Conservation (phyloP, 106 monocot genomes). For the Narthecium ossifragum region DNA sequence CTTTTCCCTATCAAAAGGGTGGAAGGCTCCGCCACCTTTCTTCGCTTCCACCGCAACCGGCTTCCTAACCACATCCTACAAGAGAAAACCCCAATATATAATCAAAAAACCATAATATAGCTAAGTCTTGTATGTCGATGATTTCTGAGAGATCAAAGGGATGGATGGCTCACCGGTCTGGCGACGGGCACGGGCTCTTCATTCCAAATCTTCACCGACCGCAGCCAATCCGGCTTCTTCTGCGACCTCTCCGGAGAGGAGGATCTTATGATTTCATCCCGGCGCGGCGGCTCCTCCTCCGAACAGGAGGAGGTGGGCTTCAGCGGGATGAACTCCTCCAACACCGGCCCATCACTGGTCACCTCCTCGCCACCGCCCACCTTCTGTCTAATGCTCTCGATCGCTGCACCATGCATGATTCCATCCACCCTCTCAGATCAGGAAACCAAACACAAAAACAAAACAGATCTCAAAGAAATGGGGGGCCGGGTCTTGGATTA, state of each 20-base stretch:
- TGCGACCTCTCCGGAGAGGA: not conserved
- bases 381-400: conserved; percentile 3
- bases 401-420: conserved; percentile 11
- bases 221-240: conserved; percentile 35
- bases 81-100: not conserved
- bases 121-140: not conserved
- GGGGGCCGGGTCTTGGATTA: too few species aligned
- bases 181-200: not conserved
- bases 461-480: not conserved
- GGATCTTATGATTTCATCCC: not conserved
- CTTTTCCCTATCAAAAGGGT: not conserved
- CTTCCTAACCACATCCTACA: not conserved
- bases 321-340: conserved; percentile 25
- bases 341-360: conserved; percentile 4
- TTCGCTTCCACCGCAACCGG: conserved; percentile 1
- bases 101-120: not conserved
- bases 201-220: conserved; percentile 32
- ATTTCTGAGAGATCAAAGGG: not conserved
- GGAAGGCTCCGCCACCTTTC: conserved; percentile 2
- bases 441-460: not conserved
- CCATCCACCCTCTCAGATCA: not conserved
- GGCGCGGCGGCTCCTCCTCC: not conserved
- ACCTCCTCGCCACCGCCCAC: not conserved
- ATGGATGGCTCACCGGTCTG: conserved; percentile 2
- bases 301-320: conserved; percentile 9